Conservation (phyloP, 1,139 yeast genomes). For the Suhomyces ambrosiae region DNA sequence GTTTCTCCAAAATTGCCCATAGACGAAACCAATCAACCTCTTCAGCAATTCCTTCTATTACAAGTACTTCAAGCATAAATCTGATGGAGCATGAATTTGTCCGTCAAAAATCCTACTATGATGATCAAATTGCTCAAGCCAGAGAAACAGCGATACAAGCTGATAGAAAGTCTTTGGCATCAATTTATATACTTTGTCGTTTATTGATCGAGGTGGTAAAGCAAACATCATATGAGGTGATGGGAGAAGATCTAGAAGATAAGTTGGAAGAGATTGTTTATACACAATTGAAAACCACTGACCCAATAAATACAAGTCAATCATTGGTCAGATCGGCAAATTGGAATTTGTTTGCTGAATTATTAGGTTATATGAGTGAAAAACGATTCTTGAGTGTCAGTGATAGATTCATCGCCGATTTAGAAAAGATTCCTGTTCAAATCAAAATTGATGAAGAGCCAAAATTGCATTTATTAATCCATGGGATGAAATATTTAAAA, state of each 20-base stretch:
- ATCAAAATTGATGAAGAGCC: conserved; percentile 64
- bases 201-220: conserved; percentile 91
- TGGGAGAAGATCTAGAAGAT: conserved; percentile 80
- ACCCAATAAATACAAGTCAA: conserved; percentile 65
- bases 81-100: conserved; percentile 18
- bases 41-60: conserved; percentile 17
- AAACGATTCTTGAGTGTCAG: conserved; percentile 83
- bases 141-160: conserved; percentile 77
- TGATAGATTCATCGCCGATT: conserved; percentile 89
- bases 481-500: conserved; percentile 86
- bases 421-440: conserved; percentile 69
- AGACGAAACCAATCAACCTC: conserved; percentile 43
- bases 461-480: conserved; percentile 70
- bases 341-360: conserved; percentile 90
- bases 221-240: conserved; percentile 72
- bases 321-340: conserved; percentile 84
- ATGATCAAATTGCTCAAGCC: conserved; percentile 55
- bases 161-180: conserved; percentile 81
- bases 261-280: conserved; percentile 92
- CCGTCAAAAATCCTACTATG: conserved; percentile 30
- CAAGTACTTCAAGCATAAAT: conserved; percentile 1
- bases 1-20: conserved; percentile 42
- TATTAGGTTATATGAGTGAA: conserved; percentile 88
- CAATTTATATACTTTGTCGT: conserved; percentile 88
- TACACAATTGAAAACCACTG: conserved; percentile 85